phyloP scores from a whole-genome alignment of 2,329 filamentous ascomycete genomes.

The Xylaria arbuscula region DNA sequence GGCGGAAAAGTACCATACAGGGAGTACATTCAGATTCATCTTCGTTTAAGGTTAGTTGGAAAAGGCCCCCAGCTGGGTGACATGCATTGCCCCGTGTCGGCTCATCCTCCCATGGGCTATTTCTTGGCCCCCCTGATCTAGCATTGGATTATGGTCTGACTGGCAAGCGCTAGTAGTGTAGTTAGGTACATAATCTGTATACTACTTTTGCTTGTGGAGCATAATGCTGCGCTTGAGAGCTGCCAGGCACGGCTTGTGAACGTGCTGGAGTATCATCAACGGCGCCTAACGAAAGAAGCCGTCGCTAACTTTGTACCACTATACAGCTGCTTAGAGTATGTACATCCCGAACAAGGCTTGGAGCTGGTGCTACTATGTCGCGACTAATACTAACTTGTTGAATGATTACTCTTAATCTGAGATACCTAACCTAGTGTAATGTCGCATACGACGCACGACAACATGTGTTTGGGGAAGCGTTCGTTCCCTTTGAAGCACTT shows the following conservation, averaged over 20 bases:
- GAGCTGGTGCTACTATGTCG: conserved; percentile 31
- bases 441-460: conserved; percentile 25
- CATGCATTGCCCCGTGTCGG: conserved; percentile 49
- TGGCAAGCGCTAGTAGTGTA: conserved; percentile 33
- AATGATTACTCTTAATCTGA: conserved; percentile 26
- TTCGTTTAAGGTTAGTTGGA: conserved; percentile 35
- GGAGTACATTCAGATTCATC: conserved; percentile 33
- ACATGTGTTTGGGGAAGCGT: conserved; percentile 10
- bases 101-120: conserved; percentile 46
- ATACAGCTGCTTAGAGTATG: conserved; percentile 2
- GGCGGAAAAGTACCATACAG: conserved; percentile 42
- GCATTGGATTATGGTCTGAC: conserved; percentile 40
- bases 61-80: conserved; percentile 36
- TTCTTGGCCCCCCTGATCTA: conserved; percentile 38
- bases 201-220: conserved; percentile 27
- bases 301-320: conserved; percentile 31
- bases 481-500: conserved; percentile 11
- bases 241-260: conserved; percentile 39
- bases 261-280: conserved; percentile 40
- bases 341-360: conserved; percentile 42
- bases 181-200: conserved; percentile 15
- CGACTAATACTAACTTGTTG: conserved; percentile 31
- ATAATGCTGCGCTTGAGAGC: conserved; percentile 33
- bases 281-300: conserved; percentile 33
- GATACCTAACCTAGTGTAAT: neutral